These are phyloP conservation scores for Cerrena zonata DNA, from an alignment of 1,284 basidiomycete genomes.

Conservation along the genomic window DNA sequence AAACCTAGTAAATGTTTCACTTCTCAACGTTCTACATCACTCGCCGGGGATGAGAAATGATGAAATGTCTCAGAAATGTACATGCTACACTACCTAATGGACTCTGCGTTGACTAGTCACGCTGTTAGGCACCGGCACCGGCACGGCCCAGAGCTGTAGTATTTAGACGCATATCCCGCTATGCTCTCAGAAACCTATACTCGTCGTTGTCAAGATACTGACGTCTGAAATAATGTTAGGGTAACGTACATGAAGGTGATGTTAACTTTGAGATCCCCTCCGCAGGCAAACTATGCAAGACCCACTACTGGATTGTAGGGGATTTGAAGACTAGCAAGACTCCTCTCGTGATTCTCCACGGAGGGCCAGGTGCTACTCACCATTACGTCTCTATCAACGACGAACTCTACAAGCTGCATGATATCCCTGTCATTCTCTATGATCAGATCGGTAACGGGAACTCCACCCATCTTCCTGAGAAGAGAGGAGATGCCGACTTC, in stretches of 20 bases:
- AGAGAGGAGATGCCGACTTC: conserved; percentile 29
- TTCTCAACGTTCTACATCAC: no score
- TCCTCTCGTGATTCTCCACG: conserved; percentile 38
- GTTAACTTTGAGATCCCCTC: conserved; percentile 3
- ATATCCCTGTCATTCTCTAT: conserved; percentile 42
- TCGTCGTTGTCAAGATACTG: no score
- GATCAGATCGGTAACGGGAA: conserved; percentile 45
- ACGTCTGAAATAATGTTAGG: no score
- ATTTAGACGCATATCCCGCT: no score
- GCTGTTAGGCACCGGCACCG: no score
- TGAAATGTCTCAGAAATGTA: no score
- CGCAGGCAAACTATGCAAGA: conserved; percentile 6
- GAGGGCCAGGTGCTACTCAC: conserved; percentile 40
- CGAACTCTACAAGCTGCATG: conserved; percentile 22
- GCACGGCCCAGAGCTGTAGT: no score
- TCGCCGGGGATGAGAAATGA: no score
- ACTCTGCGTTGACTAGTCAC: no score
- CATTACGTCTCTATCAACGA: conserved; percentile 37
- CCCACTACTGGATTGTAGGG: conserved; percentile 6
- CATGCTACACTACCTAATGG: no score
- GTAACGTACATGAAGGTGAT: conserved; percentile 6
- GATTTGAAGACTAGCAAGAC: conserved; percentile 13
- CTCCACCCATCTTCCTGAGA: conserved; percentile 39
- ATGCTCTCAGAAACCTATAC: no score
- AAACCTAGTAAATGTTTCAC: no score